Evolutionary conservation across 2,329 filamentous ascomycete species (phyloP).

Genomic region (Pestalotiopsis sp.): DNA sequence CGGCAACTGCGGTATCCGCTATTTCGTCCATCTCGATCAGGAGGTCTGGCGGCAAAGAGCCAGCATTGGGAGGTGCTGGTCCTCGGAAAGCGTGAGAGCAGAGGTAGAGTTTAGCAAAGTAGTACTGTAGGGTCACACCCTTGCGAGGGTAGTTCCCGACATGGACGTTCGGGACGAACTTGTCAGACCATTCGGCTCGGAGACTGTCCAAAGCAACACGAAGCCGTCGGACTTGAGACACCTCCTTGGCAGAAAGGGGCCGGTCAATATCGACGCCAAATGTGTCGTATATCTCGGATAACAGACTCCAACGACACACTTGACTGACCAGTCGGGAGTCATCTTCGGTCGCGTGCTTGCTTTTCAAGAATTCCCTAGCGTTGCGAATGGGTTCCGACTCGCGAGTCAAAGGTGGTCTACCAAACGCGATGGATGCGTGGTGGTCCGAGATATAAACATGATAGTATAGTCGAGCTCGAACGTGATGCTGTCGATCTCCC

Average conservation of each 20-base stretch:
- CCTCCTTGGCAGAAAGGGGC: constrained; percentile 18
- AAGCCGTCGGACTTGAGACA: constrained; percentile 24
- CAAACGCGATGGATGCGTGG: constrained; percentile 66
- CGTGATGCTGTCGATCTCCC: constrained; percentile 49
- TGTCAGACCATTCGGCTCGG: constrained; percentile 25
- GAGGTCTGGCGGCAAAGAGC: constrained; percentile 8
- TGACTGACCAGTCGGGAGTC: constrained; percentile 22
- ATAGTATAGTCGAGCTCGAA: constrained; percentile 65
- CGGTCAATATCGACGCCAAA: constrained; percentile 17
- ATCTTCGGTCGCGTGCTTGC: constrained; percentile 17
- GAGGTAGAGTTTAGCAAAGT: constrained; percentile 37
- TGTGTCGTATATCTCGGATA: constrained; percentile 19
- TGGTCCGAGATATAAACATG: constrained; percentile 68
- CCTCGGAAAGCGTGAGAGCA: constrained; percentile 35
- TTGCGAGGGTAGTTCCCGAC: constrained; percentile 37
- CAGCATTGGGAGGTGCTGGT: constrained; percentile 6
- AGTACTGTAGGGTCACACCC: constrained; percentile 34
- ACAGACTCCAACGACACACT: constrained; percentile 19
- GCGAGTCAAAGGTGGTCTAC: constrained; percentile 20
- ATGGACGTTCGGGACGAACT: constrained; percentile 25
- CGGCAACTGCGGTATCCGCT: constrained; percentile 28
- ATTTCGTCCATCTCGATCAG: constrained; percentile 26
- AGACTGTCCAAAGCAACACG: constrained; percentile 24
- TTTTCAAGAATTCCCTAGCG: constrained; percentile 15
- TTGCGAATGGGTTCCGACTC: constrained; percentile 16